Base-by-base conservation (phyloP, 163 green algal species). In the Chlorella variabilis region DNA sequence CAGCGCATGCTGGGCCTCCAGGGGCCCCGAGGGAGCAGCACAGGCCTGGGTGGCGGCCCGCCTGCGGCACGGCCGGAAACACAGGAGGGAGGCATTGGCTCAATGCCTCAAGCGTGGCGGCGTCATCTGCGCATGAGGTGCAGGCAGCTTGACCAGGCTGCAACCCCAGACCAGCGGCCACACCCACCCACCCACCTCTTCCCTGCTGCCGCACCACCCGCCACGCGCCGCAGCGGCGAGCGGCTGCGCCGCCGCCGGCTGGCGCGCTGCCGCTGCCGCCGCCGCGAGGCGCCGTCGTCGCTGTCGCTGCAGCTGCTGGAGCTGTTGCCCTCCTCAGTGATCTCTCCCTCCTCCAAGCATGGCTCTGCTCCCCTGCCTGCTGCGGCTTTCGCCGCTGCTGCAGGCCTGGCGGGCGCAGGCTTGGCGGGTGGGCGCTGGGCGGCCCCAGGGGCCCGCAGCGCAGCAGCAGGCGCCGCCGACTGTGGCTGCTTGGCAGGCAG, bases 171-270 rank as follows among this genome's bases (percentile, higher is more conserved):
- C n/a, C n/a, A n/a, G n/a, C n/a, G n/a, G n/a, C n/a, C n/a, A n/a
- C n/a, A n/a, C 31, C n/a, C 33, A 6, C 31, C 33, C 20, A 27
- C 69, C 4, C 49, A 77, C 70, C 49, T 49, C 70, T 79, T 79
- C 36, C 36, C 3, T 11, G 2, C 58, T 8, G 36, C 54, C 13
- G 58, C n/a, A 25, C 36, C 15, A 2, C 39, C 6, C 0, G 54
- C 71, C 5, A 77, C 70, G 18, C 33, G 70, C 33, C 70, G 71
- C 27, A 79, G 13, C 25, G 71, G 71, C 25, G 51, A 66, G 36
- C 34, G 13, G 36, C 49, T 54, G 8, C 51, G 71, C 48, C 71
- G 71, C 41, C 71, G 66, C 66, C 66, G 38, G 13, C 5, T 48
- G 6, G 9, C 20, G 2, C 38, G 71, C 36, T 68, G 71, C 51